Evolutionary conservation across 805 yeast species (phyloP).

Genomic region (Kluyveromyces wickerhamii): DNA sequence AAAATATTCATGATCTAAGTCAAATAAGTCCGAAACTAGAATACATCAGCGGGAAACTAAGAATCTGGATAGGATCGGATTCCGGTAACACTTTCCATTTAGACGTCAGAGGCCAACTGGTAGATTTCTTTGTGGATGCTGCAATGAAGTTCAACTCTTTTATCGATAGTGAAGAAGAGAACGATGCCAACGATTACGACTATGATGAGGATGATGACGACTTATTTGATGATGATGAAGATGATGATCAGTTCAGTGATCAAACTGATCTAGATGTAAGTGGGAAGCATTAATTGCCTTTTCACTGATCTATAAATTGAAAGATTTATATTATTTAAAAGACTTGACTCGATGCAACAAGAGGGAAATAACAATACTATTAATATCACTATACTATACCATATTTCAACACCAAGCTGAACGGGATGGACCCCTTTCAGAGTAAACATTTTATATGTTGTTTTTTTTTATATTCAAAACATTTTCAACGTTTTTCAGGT

Average conservation of each 20-base stretch:
- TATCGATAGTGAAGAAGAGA: slow-evolving; percentile 1
- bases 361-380: no score
- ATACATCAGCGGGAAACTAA: slow-evolving; percentile 24
- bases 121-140: slow-evolving; percentile 22
- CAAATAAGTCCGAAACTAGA: slow-evolving; percentile 19
- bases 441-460: no score
- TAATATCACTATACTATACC: no score
- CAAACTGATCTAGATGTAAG: not conserved
- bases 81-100: slow-evolving; percentile 23
- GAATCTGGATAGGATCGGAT: slow-evolving; percentile 32
- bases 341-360: no score
- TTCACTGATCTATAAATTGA: no score
- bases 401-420: no score
- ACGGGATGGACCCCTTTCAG: no score
- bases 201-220: slow-evolving; percentile 9
- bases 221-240: slow-evolving; percentile 15
- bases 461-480: no score
- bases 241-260: slow-evolving; percentile 10
- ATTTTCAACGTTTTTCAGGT: no score
- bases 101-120: slow-evolving; percentile 26
- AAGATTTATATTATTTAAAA: no score
- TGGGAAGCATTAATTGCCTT: no score
- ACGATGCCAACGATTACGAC: slow-evolving; percentile 6
- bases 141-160: slow-evolving; percentile 10
- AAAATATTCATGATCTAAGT: slow-evolving; percentile 6